Evolutionary conservation across 345 rosid species (phyloP).

Genomic region (Conringia planisiliqua): DNA sequence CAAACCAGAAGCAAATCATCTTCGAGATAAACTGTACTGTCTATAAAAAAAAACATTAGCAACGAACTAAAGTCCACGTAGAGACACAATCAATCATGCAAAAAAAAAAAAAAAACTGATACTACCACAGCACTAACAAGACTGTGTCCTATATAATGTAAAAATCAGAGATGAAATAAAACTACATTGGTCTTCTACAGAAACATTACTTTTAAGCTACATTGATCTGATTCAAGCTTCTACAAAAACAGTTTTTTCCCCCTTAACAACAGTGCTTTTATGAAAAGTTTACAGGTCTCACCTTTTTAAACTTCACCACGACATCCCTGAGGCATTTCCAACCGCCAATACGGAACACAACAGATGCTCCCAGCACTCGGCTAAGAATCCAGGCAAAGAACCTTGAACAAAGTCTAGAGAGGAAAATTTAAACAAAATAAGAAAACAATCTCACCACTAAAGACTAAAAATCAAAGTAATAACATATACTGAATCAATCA

Average conservation of each 20-base stretch:
- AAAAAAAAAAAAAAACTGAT: background rate
- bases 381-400: constrained; percentile 81
- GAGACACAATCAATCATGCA: constrained; percentile 3
- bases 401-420: constrained; percentile 40
- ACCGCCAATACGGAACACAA: constrained; percentile 79
- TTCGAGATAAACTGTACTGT: background rate
- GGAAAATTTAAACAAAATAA: background rate
- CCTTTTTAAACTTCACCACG: constrained; percentile 85
- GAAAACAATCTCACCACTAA: background rate
- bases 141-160: background rate
- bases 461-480: background rate
- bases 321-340: constrained; percentile 92
- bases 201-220: background rate
- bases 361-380: constrained; percentile 68
- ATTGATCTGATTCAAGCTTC: background rate
- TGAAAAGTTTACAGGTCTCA: constrained; percentile 23
- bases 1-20: constrained; percentile 21
- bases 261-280: background rate
- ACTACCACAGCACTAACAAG: constrained; percentile 1
- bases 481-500: background rate
- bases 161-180: background rate
- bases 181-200: background rate
- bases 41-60: background rate
- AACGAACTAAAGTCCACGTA: background rate
- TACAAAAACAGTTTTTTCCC: background rate